These are phyloP conservation scores for Eucalyptus regnans DNA, from an alignment of 345 rosid species.

Conservation along the genomic window DNA sequence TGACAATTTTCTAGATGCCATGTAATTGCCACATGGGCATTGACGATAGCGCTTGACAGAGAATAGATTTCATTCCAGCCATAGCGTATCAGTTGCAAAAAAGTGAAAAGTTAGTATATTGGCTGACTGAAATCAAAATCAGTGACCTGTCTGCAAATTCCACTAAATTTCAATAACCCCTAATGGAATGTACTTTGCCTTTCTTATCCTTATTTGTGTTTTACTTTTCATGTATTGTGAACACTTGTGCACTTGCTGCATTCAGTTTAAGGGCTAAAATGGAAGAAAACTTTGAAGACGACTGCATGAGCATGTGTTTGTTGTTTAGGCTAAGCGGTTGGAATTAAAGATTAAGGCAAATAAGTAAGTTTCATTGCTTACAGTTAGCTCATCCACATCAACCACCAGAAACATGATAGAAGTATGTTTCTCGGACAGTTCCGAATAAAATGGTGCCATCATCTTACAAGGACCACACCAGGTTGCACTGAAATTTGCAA, in stretches of 20 bases:
- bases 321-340: background rate
- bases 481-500: constrained; percentile 76
- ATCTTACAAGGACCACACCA: constrained; percentile 86
- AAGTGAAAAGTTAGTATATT: background rate
- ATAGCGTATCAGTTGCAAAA: background rate
- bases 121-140: background rate
- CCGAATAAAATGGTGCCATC: constrained; percentile 45
- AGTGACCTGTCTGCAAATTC: background rate
- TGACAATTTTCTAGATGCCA: background rate
- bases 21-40: background rate
- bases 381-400: constrained; percentile 71
- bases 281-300: background rate
- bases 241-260: background rate
- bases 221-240: background rate
- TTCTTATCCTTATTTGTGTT: background rate
- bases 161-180: background rate
- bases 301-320: background rate
- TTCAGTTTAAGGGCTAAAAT: background rate
- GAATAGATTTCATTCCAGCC: background rate
- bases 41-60: background rate
- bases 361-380: constrained; percentile 12
- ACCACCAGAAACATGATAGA: constrained; percentile 55
- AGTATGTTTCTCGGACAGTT: constrained; percentile 56
- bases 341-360: background rate
- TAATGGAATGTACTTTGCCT: background rate